Evolutionary conservation across 257 asterid genomes (phyloP), one percentile per base, ranked within the genome.

Genomic region (Gardenia jasminoides): DNA sequence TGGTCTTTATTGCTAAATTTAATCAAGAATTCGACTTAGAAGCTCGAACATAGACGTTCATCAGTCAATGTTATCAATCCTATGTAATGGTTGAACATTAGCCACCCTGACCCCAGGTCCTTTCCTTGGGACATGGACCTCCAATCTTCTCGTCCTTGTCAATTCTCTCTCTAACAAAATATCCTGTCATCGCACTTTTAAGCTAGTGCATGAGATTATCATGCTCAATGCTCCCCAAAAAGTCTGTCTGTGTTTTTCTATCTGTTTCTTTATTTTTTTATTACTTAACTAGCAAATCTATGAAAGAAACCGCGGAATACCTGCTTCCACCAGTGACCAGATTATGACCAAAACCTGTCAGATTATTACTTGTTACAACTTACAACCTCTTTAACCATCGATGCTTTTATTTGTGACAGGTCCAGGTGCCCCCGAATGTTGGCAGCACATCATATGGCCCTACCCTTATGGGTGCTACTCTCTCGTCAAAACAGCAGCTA

Each of bases 401-500:
- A 20, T 9, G 41, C 68, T 67, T 31, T 68, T n/a, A 52, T 64
- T 61, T 70, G 48, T 68, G 70, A 28, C 88, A 89, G 93, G 86
- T 84, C 75, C 93, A 82, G 73, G 77, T 87, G 70, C 85, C 88
- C 74, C 90, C 85, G 70, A 82, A 83, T 83, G 83, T 79, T 66
- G 82, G 86, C 77, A 74, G 83, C 81, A 76, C 80, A 48, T 30
- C 61, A 10, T 52, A 78, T 65, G 80, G 77, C 75, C 69, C 71
- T 16, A 33, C 84, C 43, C 66, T 6, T 64, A 70, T 39, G 67
- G 85, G 78, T 75, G 79, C 72, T 71, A 70, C 77, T 67, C 79
- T 74, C 56, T 74, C 67, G 78, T 66, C 70, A 75, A 80, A 78
- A 59, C 87, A 78, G 67, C 89, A 74, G 78, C 80, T 64, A 31